A percentile compares a stretch with the other conserved stretches of the same genome.
These are phyloP conservation scores for Sarocladium kiliense DNA, from an alignment of 2,329 filamentous ascomycete genomes.

Conservation along the genomic window DNA sequence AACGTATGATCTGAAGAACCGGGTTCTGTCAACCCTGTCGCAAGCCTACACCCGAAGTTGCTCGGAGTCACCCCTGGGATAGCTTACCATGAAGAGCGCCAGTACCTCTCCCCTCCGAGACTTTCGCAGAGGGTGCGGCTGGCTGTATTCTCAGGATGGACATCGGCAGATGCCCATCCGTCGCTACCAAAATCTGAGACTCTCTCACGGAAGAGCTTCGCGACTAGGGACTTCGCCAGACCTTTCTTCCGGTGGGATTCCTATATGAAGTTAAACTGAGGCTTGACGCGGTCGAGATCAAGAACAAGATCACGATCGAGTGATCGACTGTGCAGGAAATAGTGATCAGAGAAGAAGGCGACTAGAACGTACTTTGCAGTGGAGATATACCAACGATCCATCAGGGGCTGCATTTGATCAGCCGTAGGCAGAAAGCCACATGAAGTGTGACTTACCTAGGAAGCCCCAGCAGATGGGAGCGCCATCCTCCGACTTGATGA, in stretches of 20 bases:
- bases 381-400: conserved; percentile 54
- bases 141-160: conserved; percentile 52
- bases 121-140: conserved; percentile 60
- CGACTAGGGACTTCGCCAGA: conserved; percentile 56
- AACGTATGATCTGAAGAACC: neutral
- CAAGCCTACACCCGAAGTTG: neutral
- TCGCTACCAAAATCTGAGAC: conserved; percentile 39
- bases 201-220: conserved; percentile 51
- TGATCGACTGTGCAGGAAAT: neutral
- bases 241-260: conserved; percentile 54
- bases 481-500: conserved; percentile 39
- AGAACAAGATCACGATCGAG: neutral
- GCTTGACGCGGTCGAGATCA: neutral
- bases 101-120: conserved; percentile 50
- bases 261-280: conserved; percentile 18
- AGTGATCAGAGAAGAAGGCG: neutral
- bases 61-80: neutral
- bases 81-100: conserved; percentile 57
- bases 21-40: neutral
- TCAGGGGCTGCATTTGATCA: conserved; percentile 44
- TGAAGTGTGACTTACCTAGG: conserved; percentile 28
- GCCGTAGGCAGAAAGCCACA: neutral
- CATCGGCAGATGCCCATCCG: conserved; percentile 57
- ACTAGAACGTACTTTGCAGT: conserved; percentile 43
- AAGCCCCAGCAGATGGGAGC: conserved; percentile 62